Evolutionary conservation across 202 grass and related monocot genomes (phyloP).

Genomic region (Panicum virgatum): DNA sequence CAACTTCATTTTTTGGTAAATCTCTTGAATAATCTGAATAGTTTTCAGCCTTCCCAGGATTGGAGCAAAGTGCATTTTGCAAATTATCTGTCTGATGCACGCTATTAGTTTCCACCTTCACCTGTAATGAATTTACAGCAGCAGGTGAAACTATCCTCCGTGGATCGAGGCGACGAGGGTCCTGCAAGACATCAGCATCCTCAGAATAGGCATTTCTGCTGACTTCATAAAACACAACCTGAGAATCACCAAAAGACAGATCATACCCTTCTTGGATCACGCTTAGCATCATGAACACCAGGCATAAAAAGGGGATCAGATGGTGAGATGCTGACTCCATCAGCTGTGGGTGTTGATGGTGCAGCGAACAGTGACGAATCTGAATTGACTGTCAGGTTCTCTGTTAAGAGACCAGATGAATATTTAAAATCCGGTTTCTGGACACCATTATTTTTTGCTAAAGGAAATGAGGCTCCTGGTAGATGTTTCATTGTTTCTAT

Average conservation of each 20-base stretch:
- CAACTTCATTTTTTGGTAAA: slow-evolving; percentile 41
- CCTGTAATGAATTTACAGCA: slow-evolving; percentile 43
- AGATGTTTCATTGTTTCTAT: slow-evolving; percentile 99
- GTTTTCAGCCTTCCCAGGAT: slow-evolving; percentile 54
- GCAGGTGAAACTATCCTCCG: slow-evolving; percentile 56
- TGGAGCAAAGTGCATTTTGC: slow-evolving; percentile 40
- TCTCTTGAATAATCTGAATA: slow-evolving; percentile 43
- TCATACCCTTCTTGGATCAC: slow-evolving; percentile 95
- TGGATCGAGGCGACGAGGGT: slow-evolving; percentile 97
- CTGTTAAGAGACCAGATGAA: slow-evolving; percentile 36
- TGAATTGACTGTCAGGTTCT: slow-evolving; percentile 35
- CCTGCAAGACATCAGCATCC: slow-evolving; percentile 58
- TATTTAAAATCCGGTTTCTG: slow-evolving; percentile 42
- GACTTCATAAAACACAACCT: slow-evolving; percentile 22
- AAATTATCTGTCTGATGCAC: slow-evolving; percentile 44
- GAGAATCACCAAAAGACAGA: slow-evolving; percentile 26
- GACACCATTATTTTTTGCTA: slow-evolving; percentile 30
- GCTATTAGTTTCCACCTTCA: slow-evolving; percentile 50
- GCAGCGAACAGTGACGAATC: slow-evolving; percentile 22
- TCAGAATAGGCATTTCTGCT: slow-evolving; percentile 35
- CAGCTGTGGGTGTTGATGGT: slow-evolving; percentile 38
- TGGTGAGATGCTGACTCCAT: slow-evolving; percentile 40
- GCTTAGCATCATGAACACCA: slow-evolving; percentile 68
- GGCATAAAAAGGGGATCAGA: slow-evolving; percentile 43
- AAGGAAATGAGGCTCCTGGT: slow-evolving; percentile 42